A percentile compares a stretch with the other conserved stretches of the same genome.
These are phyloP conservation scores for Tympanopsis confertula DNA, from an alignment of 2,329 filamentous ascomycete species.

Conservation along the genomic window DNA sequence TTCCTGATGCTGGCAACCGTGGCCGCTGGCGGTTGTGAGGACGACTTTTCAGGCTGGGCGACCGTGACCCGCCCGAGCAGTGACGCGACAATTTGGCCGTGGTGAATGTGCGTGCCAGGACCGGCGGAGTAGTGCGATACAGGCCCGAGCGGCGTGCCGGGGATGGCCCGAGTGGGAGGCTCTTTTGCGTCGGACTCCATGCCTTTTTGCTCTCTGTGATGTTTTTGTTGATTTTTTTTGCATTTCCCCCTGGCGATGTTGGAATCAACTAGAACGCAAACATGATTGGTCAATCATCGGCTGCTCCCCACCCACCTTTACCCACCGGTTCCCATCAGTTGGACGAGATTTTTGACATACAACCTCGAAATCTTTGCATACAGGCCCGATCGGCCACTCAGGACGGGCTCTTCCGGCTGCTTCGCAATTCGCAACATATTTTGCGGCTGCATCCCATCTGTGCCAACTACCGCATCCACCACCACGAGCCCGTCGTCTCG, in stretches of 20 bases:
- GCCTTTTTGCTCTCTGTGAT: not conserved
- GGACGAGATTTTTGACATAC: no score
- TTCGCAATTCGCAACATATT: no score
- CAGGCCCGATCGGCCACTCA: no score
- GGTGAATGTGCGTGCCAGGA: constrained; percentile 72
- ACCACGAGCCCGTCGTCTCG: no score
- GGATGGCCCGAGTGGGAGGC: constrained; percentile 51
- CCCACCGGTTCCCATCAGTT: no score
- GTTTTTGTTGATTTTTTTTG: not conserved
- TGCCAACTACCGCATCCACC: no score
- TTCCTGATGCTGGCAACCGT: constrained; percentile 24
- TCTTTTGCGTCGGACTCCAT: constrained; percentile 12
- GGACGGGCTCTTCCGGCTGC: no score
- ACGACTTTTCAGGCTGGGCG: constrained; percentile 23
- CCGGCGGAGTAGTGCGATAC: constrained; percentile 59
- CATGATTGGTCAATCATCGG: no score
- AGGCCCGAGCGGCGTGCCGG: constrained; percentile 70
- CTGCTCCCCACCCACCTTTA: no score
- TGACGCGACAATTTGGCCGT: constrained; percentile 67
- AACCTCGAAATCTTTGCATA: no score
- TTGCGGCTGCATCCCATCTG: no score
- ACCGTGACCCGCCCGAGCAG: constrained; percentile 63
- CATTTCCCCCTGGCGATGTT: not conserved
- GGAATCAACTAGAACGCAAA: no score
- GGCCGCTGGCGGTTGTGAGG: constrained; percentile 12